These are phyloP conservation scores for Penicillium taxi DNA, from an alignment of 495 filamentous ascomycete genomes.

Conservation along the genomic window DNA sequence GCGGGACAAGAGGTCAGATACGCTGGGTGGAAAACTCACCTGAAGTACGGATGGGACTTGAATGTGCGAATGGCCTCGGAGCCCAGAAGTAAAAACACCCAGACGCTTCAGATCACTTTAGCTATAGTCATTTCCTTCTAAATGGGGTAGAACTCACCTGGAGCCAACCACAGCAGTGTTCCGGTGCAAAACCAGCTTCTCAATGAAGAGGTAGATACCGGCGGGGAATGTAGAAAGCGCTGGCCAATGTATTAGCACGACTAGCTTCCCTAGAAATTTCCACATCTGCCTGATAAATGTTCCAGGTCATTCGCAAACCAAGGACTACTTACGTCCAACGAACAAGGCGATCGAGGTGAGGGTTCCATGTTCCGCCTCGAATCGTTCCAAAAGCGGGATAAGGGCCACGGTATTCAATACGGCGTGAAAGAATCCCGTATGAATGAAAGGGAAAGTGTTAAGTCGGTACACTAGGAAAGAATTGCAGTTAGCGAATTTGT, in stretches of 20 bases:
- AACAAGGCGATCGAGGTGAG: constrained; percentile 75
- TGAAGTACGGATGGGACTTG: constrained; percentile 65
- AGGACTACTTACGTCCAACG: constrained; percentile 65
- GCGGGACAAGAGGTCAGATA: too few species aligned
- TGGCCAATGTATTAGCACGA: constrained; percentile 25
- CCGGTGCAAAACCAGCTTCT: constrained; percentile 54
- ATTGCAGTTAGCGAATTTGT: constrained; percentile 8
- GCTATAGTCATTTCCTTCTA: not conserved
- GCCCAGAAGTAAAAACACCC: constrained; percentile 82
- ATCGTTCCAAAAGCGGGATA: constrained; percentile 78
- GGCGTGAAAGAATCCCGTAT: constrained; percentile 69
- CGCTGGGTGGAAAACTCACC: too few species aligned
- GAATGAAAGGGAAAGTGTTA: constrained; percentile 88
- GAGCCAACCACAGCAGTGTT: constrained; percentile 72
- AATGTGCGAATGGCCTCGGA: constrained; percentile 78
- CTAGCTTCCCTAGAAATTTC: not conserved
- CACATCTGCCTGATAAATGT: too few species aligned
- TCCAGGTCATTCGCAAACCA: too few species aligned
- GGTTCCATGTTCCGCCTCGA: constrained; percentile 93
- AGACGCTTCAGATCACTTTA: constrained; percentile 49
- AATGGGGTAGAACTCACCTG: constrained; percentile 47
- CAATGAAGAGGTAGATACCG: constrained; percentile 60
- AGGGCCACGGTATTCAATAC: constrained; percentile 72
- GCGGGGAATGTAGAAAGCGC: constrained; percentile 76
- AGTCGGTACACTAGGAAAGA: constrained; percentile 68